These are phyloP conservation scores for Cryptosporidium baileyi DNA, from an alignment of 169 alveolate species.

Conservation along the genomic window DNA sequence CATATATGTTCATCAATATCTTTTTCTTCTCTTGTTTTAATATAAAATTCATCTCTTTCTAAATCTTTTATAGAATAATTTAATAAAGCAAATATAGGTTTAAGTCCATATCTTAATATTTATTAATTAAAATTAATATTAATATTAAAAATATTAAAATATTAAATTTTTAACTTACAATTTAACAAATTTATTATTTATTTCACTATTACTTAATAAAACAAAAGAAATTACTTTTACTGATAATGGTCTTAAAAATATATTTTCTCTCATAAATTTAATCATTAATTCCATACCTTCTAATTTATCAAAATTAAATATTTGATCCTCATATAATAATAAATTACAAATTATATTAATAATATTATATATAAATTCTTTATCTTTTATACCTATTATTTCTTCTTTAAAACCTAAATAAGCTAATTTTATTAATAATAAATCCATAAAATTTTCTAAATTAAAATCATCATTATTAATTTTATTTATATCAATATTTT, in stretches of 20 bases:
- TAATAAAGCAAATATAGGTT: constrained; percentile 24
- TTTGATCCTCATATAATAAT: constrained; percentile 5
- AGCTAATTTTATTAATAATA: constrained; percentile 40
- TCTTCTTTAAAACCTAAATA: constrained; percentile 19
- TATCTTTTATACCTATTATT: background rate
- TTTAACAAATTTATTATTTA: constrained; percentile 28
- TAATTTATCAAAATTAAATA: background rate
- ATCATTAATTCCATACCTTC: constrained; percentile 56
- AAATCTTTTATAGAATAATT: constrained; percentile 2
- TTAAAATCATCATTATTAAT: background rate
- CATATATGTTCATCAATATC: constrained; percentile 60
- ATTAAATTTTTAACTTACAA: constrained; percentile 4
- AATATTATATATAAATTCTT: constrained; percentile 26
- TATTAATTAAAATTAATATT: background rate
- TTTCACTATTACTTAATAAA: background rate
- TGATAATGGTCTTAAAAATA: constrained; percentile 37
- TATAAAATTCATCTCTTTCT: background rate
- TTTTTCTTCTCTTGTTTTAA: constrained; percentile 36
- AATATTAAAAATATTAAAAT: background rate
- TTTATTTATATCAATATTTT: background rate
- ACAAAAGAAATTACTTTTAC: constrained; percentile 34
- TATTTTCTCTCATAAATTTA: constrained; percentile 15
- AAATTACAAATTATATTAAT: constrained; percentile 24
- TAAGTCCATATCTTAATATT: constrained; percentile 25
- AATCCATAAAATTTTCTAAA: background rate